Conservation (phyloP, 2,329 filamentous ascomycete genomes). For the Cladosporium sp. region DNA sequence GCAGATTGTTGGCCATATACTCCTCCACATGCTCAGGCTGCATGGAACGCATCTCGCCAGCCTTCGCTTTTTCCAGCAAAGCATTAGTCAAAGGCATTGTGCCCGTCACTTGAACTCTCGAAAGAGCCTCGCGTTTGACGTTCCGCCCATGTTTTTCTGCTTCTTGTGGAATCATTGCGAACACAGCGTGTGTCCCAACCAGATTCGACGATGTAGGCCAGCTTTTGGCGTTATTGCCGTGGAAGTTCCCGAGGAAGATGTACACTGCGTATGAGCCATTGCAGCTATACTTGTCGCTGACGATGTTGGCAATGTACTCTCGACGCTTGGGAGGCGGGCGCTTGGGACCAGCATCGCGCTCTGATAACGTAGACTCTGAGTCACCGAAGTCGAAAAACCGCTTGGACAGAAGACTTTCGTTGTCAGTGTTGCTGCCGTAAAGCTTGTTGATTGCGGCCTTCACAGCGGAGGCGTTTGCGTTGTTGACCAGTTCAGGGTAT, state of each 20-base stretch:
- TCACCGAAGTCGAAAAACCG: constrained; percentile 6
- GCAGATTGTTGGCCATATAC: constrained; percentile 28
- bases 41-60: constrained; percentile 31
- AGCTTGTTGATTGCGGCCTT: constrained; percentile 52
- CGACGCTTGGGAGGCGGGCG: constrained; percentile 36
- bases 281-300: constrained; percentile 54
- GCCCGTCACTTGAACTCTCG: constrained; percentile 30
- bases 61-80: constrained; percentile 31
- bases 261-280: constrained; percentile 58
- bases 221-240: constrained; percentile 33
- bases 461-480: constrained; percentile 37
- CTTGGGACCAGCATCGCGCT: constrained; percentile 1
- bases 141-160: constrained; percentile 8
- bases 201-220: constrained; percentile 53
- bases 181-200: constrained; percentile 54
- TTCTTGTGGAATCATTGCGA: constrained; percentile 27
- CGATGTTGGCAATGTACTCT: constrained; percentile 65
- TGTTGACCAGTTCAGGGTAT: constrained; percentile 58
- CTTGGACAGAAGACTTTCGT: constrained; percentile 1
- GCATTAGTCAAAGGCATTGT: constrained; percentile 41
- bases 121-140: background rate
- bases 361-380: background rate
- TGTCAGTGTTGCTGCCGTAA: constrained; percentile 42
- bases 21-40: constrained; percentile 20
- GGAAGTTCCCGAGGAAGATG: constrained; percentile 58